phyloP scores from a whole-genome alignment of 2,329 filamentous ascomycete genomes.

The Cryphonectria japonica region DNA sequence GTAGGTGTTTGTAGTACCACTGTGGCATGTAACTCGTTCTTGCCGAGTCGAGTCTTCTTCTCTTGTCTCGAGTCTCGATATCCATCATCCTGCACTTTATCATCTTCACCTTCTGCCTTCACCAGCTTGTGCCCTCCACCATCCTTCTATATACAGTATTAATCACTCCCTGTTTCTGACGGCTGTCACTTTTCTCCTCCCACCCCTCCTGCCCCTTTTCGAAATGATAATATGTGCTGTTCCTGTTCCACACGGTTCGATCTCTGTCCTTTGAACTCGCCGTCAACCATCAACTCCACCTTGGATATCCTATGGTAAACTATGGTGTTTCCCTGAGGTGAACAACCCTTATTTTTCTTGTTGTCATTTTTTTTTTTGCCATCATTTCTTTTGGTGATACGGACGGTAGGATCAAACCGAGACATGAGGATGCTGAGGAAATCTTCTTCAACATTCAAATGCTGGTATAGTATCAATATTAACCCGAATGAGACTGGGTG shows the following conservation, averaged over 20 bases:
- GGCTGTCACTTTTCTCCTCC: not conserved
- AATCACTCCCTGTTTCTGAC: not conserved
- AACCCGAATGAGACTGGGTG: not conserved
- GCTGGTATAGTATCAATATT: not conserved
- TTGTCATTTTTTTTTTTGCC: not conserved
- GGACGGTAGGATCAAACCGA: not conserved
- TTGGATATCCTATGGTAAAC: not conserved
- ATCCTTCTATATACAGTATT: not conserved
- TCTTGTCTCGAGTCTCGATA: not conserved
- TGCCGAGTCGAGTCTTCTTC: not conserved
- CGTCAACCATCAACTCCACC: not conserved
- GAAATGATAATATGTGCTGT: not conserved
- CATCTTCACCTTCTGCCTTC: not conserved
- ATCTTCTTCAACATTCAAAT: not conserved
- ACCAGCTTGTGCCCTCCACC: not conserved
- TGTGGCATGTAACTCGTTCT: not conserved
- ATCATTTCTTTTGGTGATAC: not conserved
- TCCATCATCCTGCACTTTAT: not conserved
- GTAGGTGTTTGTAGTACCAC: not conserved
- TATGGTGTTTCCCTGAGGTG: no score
- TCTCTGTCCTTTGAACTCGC: not conserved
- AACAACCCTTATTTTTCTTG: not conserved
- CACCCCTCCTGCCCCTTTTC: not conserved
- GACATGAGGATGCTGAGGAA: not conserved
- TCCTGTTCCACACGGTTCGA: not conserved